These are phyloP conservation scores for Xenoacremonium recifei DNA, from an alignment of 2,329 filamentous ascomycete genomes.

Conservation along the genomic window DNA sequence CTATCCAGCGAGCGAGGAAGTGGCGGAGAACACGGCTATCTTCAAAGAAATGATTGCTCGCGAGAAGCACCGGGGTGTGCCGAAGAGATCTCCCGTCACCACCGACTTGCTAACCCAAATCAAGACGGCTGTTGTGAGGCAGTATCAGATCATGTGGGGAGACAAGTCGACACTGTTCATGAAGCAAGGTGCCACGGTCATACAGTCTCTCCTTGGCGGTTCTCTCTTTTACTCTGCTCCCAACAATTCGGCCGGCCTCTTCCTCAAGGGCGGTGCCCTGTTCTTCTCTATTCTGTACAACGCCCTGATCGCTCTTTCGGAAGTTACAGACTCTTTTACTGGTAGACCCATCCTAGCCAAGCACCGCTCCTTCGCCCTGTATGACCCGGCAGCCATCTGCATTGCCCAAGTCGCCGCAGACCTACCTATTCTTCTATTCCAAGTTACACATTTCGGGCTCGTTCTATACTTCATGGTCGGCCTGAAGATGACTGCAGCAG, in stretches of 20 bases:
- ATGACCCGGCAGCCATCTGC: slow-evolving; percentile 59
- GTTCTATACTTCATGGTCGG: slow-evolving; percentile 65
- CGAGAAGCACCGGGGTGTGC: slow-evolving; percentile 55
- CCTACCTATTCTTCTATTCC: slow-evolving; percentile 55
- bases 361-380: slow-evolving; percentile 56
- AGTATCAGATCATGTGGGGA: slow-evolving; percentile 65
- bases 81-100: slow-evolving; percentile 54
- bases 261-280: slow-evolving; percentile 61
- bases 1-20: slow-evolving; percentile 50
- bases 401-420: slow-evolving; percentile 54
- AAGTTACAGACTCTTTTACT: slow-evolving; percentile 62
- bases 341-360: slow-evolving; percentile 60
- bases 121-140: slow-evolving; percentile 52
- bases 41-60: slow-evolving; percentile 52
- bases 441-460: slow-evolving; percentile 56
- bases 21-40: slow-evolving; percentile 46
- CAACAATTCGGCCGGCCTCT: slow-evolving; percentile 56
- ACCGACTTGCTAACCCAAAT: slow-evolving; percentile 55
- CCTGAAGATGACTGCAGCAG: slow-evolving; percentile 46
- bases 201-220: slow-evolving; percentile 61
- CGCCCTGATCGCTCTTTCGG: slow-evolving; percentile 60
- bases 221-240: slow-evolving; percentile 68
- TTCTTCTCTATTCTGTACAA: slow-evolving; percentile 66
- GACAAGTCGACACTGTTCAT: slow-evolving; percentile 63
- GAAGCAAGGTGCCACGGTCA: slow-evolving; percentile 57